Evolutionary conservation across 768 basidiomycete genomes (phyloP).

Genomic region (Suillus weaverae): DNA sequence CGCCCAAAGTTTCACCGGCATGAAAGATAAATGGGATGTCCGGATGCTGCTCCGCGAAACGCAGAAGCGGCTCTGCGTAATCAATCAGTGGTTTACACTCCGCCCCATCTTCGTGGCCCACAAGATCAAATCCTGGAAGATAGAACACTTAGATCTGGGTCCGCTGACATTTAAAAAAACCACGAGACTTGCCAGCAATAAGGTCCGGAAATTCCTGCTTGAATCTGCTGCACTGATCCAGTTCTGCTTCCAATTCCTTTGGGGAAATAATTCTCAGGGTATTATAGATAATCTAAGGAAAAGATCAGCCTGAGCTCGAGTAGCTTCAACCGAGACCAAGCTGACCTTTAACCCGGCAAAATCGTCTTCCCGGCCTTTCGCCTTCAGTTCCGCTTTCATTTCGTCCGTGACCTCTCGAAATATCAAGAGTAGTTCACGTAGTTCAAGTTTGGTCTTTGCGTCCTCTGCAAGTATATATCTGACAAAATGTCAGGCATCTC

Average conservation of each 20-base stretch:
- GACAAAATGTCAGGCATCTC: background rate
- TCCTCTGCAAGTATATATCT: slow-evolving; percentile 43
- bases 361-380: slow-evolving; percentile 39
- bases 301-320: background rate
- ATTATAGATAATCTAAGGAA: slow-evolving; percentile 42
- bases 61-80: slow-evolving; percentile 39
- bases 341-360: slow-evolving; percentile 43
- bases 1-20: slow-evolving; percentile 50
- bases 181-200: slow-evolving; percentile 35
- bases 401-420: slow-evolving; percentile 36
- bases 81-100: slow-evolving; percentile 34
- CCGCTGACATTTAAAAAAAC: background rate
- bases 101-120: slow-evolving; percentile 45
- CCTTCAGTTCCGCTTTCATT: slow-evolving; percentile 34
- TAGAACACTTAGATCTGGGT: background rate
- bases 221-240: slow-evolving; percentile 43
- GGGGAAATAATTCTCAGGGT: slow-evolving; percentile 36
- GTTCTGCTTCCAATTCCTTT: slow-evolving; percentile 42
- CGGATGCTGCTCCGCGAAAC: slow-evolving; percentile 38
- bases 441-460: slow-evolving; percentile 37
- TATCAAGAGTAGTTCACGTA: slow-evolving; percentile 37
- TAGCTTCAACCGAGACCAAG: background rate
- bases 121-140: slow-evolving; percentile 46
- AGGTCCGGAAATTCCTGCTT: slow-evolving; percentile 48
- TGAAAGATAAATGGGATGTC: slow-evolving; percentile 49